These are phyloP conservation scores for Basipetospora sp. DNA, from an alignment of 2,329 filamentous ascomycete genomes.

Conservation along the genomic window DNA sequence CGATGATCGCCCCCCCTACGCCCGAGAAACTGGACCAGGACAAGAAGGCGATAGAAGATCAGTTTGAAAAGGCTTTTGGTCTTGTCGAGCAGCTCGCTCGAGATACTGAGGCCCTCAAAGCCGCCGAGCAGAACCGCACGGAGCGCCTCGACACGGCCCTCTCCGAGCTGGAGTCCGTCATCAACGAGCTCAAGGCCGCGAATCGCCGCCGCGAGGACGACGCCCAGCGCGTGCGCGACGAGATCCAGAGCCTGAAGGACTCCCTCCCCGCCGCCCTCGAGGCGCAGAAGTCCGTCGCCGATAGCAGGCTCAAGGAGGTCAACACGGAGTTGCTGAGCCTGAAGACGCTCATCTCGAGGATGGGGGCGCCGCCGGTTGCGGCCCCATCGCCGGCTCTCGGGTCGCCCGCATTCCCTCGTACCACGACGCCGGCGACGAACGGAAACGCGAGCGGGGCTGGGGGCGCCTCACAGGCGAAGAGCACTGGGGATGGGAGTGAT, in stretches of 20 bases:
- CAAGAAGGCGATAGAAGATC: constrained; percentile 80
- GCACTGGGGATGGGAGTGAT: background rate
- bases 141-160: constrained; percentile 70
- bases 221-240: constrained; percentile 68
- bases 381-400: constrained; percentile 11
- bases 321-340: constrained; percentile 79
- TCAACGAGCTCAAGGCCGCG: constrained; percentile 66
- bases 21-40: constrained; percentile 87
- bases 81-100: constrained; percentile 82
- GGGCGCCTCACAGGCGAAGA: constrained; percentile 6
- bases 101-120: constrained; percentile 79
- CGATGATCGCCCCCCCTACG: constrained; percentile 82
- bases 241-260: constrained; percentile 69
- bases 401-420: background rate
- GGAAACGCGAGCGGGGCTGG: constrained; percentile 15
- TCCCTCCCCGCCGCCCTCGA: constrained; percentile 79
- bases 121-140: constrained; percentile 70
- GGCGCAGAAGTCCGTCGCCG: constrained; percentile 71
- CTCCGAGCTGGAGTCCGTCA: constrained; percentile 68
- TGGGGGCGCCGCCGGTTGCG: constrained; percentile 25
- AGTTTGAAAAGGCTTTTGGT: constrained; percentile 82
- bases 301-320: constrained; percentile 69
- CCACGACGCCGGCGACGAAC: too few relatives aligned
- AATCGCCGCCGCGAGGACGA: constrained; percentile 77
- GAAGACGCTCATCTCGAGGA: constrained; percentile 64